These are phyloP conservation scores for Sisymbrium altissimum DNA, from an alignment of 345 rosid genomes.

Conservation along the genomic window DNA sequence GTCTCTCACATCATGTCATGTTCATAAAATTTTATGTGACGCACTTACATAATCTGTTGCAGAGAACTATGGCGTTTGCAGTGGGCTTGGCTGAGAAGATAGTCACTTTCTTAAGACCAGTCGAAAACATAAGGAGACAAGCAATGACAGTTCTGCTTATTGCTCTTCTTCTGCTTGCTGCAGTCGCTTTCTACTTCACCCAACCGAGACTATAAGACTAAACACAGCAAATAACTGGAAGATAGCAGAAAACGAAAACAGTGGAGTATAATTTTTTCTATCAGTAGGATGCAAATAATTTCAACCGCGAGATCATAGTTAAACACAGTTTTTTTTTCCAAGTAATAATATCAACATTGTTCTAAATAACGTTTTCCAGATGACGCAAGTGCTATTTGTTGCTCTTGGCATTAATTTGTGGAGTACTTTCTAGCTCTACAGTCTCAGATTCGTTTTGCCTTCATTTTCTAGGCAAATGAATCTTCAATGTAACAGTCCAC, in stretches of 20 bases:
- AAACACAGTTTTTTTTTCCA: neutral
- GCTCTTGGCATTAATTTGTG: no score
- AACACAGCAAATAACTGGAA: neutral
- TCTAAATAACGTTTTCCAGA: no score
- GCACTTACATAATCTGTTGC: slow-evolving; percentile 12
- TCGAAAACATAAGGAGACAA: slow-evolving; percentile 23
- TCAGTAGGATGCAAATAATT: slow-evolving; percentile 11
- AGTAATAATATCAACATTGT: no score
- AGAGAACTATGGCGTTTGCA: slow-evolving; percentile 43
- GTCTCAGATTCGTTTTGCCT: no score
- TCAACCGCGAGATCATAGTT: slow-evolving; percentile 4
- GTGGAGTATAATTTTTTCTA: neutral
- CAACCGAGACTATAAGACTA: neutral
- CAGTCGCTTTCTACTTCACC: slow-evolving; percentile 31
- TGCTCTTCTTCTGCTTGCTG: slow-evolving; percentile 25
- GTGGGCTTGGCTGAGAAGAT: slow-evolving; percentile 35
- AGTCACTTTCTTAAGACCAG: slow-evolving; percentile 12
- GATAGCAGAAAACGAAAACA: neutral
- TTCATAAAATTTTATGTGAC: neutral
- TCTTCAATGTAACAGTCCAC: neutral
- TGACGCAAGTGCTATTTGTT: no score
- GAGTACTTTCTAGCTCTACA: no score
- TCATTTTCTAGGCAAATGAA: no score
- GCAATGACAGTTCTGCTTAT: slow-evolving; percentile 8
- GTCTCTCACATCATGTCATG: neutral